phyloP scores from a whole-genome alignment of 1,284 basidiomycete species.

The Cryptococcus floricola region DNA sequence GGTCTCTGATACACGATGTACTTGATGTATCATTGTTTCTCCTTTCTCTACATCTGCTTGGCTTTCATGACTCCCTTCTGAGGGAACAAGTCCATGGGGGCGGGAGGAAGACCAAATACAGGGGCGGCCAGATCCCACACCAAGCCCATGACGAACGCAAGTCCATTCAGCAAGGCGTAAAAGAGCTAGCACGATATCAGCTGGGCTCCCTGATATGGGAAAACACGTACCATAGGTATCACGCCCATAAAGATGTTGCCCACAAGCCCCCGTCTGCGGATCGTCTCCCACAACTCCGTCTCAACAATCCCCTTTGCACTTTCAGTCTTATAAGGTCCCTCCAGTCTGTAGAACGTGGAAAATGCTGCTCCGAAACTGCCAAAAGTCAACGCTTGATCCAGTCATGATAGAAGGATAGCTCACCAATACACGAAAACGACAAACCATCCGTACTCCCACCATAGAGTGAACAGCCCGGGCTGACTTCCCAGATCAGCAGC shows the following conservation, averaged over 20 bases:
- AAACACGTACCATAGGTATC: slow-evolving; percentile 53
- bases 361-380: slow-evolving; percentile 60
- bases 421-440: slow-evolving; percentile 60
- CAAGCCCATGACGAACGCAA: slow-evolving; percentile 38
- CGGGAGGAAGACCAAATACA: slow-evolving; percentile 17
- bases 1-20: background rate
- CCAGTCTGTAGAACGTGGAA: slow-evolving; percentile 60
- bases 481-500: slow-evolving; percentile 61
- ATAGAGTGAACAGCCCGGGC: slow-evolving; percentile 56
- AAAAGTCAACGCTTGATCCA: background rate
- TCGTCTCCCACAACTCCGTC: slow-evolving; percentile 64
- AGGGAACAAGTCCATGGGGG: background rate
- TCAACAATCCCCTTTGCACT: slow-evolving; percentile 53
- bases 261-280: slow-evolving; percentile 56
- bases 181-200: slow-evolving; percentile 29
- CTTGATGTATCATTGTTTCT: background rate
- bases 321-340: slow-evolving; percentile 55
- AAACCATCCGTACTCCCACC: slow-evolving; percentile 56
- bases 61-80: background rate
- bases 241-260: slow-evolving; percentile 64
- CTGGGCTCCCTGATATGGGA: no score
- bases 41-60: background rate
- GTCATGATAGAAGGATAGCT: slow-evolving; percentile 13
- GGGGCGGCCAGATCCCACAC: slow-evolving; percentile 23
- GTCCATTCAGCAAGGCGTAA: slow-evolving; percentile 49